Evolutionary conservation across 441 rosid species (phyloP).

Genomic region (Euphorbia celastroides): DNA sequence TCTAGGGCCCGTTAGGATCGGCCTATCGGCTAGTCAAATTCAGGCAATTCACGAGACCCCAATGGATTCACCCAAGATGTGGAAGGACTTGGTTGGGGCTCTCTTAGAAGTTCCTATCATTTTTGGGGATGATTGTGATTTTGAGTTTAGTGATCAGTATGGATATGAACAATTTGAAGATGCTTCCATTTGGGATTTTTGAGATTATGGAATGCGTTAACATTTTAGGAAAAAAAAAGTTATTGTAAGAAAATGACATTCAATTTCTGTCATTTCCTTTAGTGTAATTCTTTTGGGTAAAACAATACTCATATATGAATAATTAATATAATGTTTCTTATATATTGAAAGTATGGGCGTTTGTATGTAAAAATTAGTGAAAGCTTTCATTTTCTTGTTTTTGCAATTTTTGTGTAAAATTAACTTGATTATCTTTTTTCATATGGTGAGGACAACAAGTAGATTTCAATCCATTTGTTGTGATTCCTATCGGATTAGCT

Average conservation of each 20-base stretch:
- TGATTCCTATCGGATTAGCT: too few relatives aligned
- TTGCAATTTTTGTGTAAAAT: too few relatives aligned
- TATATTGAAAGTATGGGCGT: too few relatives aligned
- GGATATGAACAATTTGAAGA: slow-evolving; percentile 26
- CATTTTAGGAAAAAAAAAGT: not conserved
- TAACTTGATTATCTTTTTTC: too few relatives aligned
- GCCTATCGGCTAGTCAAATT: slow-evolving; percentile 62
- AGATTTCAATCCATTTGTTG: too few relatives aligned
- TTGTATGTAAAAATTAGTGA: not conserved
- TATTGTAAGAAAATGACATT: not conserved
- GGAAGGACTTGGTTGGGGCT: slow-evolving; percentile 38
- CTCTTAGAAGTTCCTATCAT: slow-evolving; percentile 15
- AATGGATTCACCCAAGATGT: slow-evolving; percentile 63
- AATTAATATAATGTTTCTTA: too few relatives aligned
- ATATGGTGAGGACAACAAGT: too few relatives aligned
- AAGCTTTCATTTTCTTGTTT: not conserved
- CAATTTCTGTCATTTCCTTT: not conserved
- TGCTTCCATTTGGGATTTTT: slow-evolving; percentile 38
- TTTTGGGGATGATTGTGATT: slow-evolving; percentile 2
- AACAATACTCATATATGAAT: not conserved
- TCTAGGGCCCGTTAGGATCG: slow-evolving; percentile 30
- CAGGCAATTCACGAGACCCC: slow-evolving; percentile 75
- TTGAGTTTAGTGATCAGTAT: slow-evolving; percentile 7
- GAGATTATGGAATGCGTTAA: slow-evolving; percentile 1
- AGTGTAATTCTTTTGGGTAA: not conserved